These are phyloP conservation scores for Didymella pomorum DNA, from an alignment of 2,329 filamentous ascomycete species.

Conservation along the genomic window DNA sequence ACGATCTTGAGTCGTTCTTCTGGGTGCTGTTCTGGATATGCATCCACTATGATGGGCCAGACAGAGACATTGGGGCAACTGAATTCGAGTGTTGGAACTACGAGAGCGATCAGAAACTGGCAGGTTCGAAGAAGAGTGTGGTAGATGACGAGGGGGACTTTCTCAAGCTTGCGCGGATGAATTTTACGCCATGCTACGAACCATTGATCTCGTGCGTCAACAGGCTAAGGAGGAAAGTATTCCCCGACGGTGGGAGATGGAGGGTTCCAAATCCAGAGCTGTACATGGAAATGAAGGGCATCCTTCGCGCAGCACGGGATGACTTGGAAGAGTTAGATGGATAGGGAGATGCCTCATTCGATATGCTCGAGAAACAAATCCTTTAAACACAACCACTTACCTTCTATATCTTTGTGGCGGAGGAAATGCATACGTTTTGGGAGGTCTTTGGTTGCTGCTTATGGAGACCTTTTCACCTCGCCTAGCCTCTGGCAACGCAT, in stretches of 20 bases:
- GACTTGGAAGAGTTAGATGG: not conserved
- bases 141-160: not conserved
- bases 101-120: not conserved
- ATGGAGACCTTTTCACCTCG: not conserved
- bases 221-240: slow-evolving; percentile 48
- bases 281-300: not conserved
- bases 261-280: not conserved
- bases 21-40: slow-evolving; percentile 60
- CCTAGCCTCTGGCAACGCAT: not conserved
- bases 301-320: not conserved
- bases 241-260: slow-evolving; percentile 36
- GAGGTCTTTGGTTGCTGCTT: not conserved
- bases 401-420: not conserved
- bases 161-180: not conserved
- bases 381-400: not conserved
- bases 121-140: not conserved
- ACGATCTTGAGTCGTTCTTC: slow-evolving; percentile 61
- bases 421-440: not conserved
- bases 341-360: not conserved
- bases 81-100: slow-evolving; percentile 3
- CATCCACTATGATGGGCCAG: slow-evolving; percentile 49
- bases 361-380: not conserved
- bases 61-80: too few species aligned
- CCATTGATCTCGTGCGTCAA: slow-evolving; percentile 52
- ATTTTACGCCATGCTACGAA: slow-evolving; percentile 50